Conservation (phyloP, 1,284 basidiomycete genomes). For the Trametes polyzona region DNA sequence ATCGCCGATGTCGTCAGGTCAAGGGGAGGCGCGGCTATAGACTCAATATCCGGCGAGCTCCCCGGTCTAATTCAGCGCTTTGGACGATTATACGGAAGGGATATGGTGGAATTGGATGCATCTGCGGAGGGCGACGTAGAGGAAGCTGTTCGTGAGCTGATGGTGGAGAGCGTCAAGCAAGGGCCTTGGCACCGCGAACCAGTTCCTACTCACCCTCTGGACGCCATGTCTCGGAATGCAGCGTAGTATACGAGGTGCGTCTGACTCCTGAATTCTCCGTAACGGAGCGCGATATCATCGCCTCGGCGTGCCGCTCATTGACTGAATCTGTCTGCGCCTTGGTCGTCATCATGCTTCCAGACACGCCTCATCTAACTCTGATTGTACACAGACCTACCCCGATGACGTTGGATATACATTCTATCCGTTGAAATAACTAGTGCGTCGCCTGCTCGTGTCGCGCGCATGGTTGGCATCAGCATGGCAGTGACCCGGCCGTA, state of each 20-base stretch:
- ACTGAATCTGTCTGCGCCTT: not conserved
- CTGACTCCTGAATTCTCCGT: too few relatives aligned
- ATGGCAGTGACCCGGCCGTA: too few relatives aligned
- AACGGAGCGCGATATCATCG: not conserved
- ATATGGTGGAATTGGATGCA: slow-evolving; percentile 55
- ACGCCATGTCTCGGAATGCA: not conserved
- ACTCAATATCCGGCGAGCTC: slow-evolving; percentile 54
- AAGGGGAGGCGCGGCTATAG: not conserved
- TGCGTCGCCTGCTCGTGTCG: too few relatives aligned
- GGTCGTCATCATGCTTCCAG: not conserved
- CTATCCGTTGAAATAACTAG: not conserved
- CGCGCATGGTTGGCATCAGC: too few relatives aligned
- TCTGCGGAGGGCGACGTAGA: slow-evolving; percentile 53
- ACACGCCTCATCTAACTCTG: not conserved
- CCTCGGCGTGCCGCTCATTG: not conserved
- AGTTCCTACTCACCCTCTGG: not conserved
- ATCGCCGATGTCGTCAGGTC: slow-evolving; percentile 51
- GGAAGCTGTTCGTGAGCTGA: slow-evolving; percentile 45
- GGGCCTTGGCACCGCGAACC: slow-evolving; percentile 27
- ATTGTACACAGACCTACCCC: not conserved
- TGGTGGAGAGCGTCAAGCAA: slow-evolving; percentile 30
- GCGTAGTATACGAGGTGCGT: not conserved
- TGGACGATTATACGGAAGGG: slow-evolving; percentile 55
- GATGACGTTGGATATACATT: not conserved
- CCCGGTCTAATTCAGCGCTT: slow-evolving; percentile 55